These are phyloP conservation scores for Podosphaera aphanis DNA, from an alignment of 2,329 filamentous ascomycete genomes.

Conservation along the genomic window DNA sequence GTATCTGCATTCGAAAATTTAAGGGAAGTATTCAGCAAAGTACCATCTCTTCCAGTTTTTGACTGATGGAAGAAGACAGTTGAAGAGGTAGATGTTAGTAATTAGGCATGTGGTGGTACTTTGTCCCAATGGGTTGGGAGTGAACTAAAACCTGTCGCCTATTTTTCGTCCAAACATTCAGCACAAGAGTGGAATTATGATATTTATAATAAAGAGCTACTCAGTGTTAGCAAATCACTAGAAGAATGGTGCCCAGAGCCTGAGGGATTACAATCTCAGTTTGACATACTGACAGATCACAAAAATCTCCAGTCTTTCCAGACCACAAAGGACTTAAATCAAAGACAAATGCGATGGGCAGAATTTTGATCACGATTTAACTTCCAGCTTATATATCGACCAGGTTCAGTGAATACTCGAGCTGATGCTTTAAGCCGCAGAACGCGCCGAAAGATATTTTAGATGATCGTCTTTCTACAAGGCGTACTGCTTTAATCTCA, in stretches of 20 bases:
- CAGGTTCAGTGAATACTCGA: neutral
- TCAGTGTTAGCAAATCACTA: constrained; percentile 15
- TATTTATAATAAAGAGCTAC: constrained; percentile 18
- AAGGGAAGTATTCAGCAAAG: neutral
- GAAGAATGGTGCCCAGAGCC: constrained; percentile 10
- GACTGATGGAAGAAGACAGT: neutral
- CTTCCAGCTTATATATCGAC: constrained; percentile 6
- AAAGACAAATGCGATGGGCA: constrained; percentile 11
- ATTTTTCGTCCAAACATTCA: no score
- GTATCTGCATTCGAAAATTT: neutral
- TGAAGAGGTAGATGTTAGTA: neutral
- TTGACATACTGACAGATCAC: constrained; percentile 10
- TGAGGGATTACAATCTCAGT: constrained; percentile 1
- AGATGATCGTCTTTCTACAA: neutral
- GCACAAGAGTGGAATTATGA: constrained; percentile 15
- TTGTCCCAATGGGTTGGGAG: no score
- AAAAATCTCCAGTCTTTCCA: constrained; percentile 13
- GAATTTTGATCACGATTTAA: constrained; percentile 9
- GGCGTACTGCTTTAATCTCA: neutral
- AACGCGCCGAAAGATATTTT: neutral
- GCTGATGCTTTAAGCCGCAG: neutral
- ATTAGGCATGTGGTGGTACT: neutral
- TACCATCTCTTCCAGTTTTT: neutral
- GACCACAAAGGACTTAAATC: constrained; percentile 9
- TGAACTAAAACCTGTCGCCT: no score